Evolutionary conservation across 2,329 filamentous ascomycete genomes (phyloP), one percentile per base, ranked within the genome.

Genomic region (Podosphaera leucotricha): DNA sequence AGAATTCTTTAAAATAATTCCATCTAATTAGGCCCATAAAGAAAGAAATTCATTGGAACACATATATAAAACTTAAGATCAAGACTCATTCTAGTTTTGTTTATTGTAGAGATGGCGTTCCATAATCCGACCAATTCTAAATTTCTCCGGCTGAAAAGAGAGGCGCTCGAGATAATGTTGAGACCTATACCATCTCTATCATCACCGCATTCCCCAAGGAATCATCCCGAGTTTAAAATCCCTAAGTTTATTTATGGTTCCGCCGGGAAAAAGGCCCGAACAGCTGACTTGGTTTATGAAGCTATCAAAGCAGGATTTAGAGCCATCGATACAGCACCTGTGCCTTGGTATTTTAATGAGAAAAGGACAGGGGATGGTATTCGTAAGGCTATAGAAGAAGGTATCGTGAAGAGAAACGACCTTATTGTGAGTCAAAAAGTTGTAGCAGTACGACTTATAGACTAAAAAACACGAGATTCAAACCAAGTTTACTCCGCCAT

Each of bases 211-310:
- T 21, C 6, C 16, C 38, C 22, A 20, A n/a, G 15, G 11, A 47
- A 37, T 13, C n/a, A 46, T 15, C 46, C 46, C 0, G 43, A 49
- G 6, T 47, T 49, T 37, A 56, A 53, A 15, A 66, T 72, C 51
- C 70, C 70, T 4, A 66, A 63, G 48, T 62, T 76, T 24, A 54
- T 90, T 49, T 90, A 90, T 58, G 82, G 82, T 43, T 87, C 82
- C 2, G 82, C 82, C n/a, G 87, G 82, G 81, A 90, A 90, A 59
- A 77, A 78, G 54, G 72, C 77, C 1, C 61, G 62, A 16, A 84
- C 80, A 0, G 66, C 69, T 18, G 64, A 70, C 44, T 65, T 87
- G 2, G 81, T 90, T 19, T 71, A 77, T 52, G 60, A 68, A 49
- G 82, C 83, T 1, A 56, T 90, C 28, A 65, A 65, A 38, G 63